A percentile compares a stretch with the other conserved stretches of the same genome.
These are phyloP conservation scores for Penicillium griseofulvum DNA, from an alignment of 2,329 filamentous ascomycete genomes.

Conservation along the genomic window DNA sequence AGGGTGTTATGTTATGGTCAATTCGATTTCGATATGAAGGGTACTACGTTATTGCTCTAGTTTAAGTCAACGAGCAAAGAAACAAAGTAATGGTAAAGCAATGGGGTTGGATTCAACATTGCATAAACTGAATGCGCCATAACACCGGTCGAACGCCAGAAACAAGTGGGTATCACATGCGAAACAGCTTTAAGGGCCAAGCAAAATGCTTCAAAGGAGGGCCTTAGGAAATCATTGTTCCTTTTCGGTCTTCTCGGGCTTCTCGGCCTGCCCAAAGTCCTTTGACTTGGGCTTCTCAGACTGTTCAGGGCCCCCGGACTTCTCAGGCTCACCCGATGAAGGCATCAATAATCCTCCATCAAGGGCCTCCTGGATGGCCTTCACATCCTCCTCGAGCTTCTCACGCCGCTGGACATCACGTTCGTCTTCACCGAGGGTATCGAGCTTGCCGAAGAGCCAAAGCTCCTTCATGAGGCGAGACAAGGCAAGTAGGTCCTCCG, in stretches of 20 bases:
- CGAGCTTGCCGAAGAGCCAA: conserved; percentile 65
- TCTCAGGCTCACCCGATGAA: neutral
- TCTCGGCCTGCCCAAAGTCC: neutral
- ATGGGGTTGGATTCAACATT: neutral
- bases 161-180: conserved; percentile 1
- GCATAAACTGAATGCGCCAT: neutral
- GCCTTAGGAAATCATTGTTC: neutral
- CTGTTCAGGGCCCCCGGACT: neutral
- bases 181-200: neutral
- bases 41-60: no score
- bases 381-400: conserved; percentile 49
- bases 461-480: conserved; percentile 64
- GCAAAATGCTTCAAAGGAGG: neutral
- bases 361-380: conserved; percentile 47
- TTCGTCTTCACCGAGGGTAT: conserved; percentile 52
- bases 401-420: conserved; percentile 41
- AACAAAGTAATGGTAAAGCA: neutral
- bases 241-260: neutral
- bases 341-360: conserved; percentile 30
- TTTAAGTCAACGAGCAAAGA: neutral
- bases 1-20: neutral
- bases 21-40: neutral
- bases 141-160: conserved; percentile 1
- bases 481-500: conserved; percentile 61
- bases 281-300: neutral